These are phyloP conservation scores for Russula sp. DNA, from an alignment of 768 basidiomycete species.

Conservation along the genomic window DNA sequence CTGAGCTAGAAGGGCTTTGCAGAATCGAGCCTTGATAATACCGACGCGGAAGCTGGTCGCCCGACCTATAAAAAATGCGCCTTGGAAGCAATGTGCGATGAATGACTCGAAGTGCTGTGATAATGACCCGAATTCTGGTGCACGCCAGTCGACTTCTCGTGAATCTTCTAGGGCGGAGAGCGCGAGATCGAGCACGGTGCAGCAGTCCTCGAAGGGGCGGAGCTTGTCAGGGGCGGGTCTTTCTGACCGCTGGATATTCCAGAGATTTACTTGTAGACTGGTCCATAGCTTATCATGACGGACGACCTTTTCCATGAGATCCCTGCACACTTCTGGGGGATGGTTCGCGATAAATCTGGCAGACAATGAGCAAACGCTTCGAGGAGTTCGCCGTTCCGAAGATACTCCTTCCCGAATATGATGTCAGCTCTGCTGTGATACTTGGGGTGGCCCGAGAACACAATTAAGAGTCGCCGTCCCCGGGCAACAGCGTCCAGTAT, in stretches of 20 bases:
- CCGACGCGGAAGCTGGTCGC: background rate
- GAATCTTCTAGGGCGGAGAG: slow-evolving; percentile 10
- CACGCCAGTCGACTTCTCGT: slow-evolving; percentile 13
- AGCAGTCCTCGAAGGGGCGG: slow-evolving; percentile 11
- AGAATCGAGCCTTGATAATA: slow-evolving; percentile 9
- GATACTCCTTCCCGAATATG: slow-evolving; percentile 8
- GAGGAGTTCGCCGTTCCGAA: background rate
- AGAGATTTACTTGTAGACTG: slow-evolving; percentile 12
- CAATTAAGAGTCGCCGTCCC: no score
- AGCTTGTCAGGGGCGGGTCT: slow-evolving; percentile 16
- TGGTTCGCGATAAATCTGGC: slow-evolving; percentile 2
- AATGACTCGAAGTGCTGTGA: slow-evolving; percentile 16
- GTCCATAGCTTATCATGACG: slow-evolving; percentile 16
- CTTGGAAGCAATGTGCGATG: slow-evolving; percentile 5
- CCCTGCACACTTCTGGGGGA: background rate
- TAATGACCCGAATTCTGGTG: slow-evolving; percentile 18
- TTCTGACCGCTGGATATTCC: slow-evolving; percentile 5
- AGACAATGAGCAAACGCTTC: slow-evolving; percentile 13
- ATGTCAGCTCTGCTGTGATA: no score
- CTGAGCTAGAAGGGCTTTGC: slow-evolving; percentile 6
- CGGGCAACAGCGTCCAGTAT: slow-evolving; percentile 10
- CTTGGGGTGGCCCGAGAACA: no score
- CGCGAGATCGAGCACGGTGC: slow-evolving; percentile 13
- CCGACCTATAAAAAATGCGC: slow-evolving; percentile 14
- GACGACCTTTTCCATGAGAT: slow-evolving; percentile 8